Percentiles rank a stretch among this genome's conserved stretches.
These are phyloP conservation scores for Cercospora sp. DNA, from an alignment of 2,329 filamentous ascomycete genomes.

Conservation along the genomic window DNA sequence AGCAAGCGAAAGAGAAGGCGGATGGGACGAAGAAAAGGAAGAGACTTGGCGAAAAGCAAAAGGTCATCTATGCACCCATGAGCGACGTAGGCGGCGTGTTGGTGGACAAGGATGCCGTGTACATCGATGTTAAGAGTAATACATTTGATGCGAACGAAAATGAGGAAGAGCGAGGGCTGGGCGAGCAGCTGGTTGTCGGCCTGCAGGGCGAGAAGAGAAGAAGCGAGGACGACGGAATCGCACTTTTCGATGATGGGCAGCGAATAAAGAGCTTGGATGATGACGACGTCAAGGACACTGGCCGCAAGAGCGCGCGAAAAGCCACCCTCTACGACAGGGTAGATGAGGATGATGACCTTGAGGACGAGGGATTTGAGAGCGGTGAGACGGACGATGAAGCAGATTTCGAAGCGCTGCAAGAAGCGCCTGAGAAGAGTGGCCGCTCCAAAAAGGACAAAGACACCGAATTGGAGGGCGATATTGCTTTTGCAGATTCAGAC, in stretches of 20 bases:
- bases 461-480: conserved; percentile 60
- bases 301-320: conserved; percentile 47
- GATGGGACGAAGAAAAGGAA: conserved; percentile 78
- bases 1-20: conserved; percentile 80
- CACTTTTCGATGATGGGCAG: conserved; percentile 78
- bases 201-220: conserved; percentile 80
- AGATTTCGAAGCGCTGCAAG: conserved; percentile 38
- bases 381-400: conserved; percentile 59
- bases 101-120: conserved; percentile 96
- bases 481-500: conserved; percentile 94
- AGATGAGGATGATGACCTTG: conserved; percentile 53
- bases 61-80: conserved; percentile 95
- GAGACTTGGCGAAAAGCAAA: conserved; percentile 92
- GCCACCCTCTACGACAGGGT: conserved; percentile 52
- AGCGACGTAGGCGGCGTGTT: conserved; percentile 94
- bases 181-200: conserved; percentile 90
- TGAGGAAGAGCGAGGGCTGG: conserved; percentile 76
- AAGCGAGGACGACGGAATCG: conserved; percentile 79
- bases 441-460: conserved; percentile 53
- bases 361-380: conserved; percentile 51
- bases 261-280: conserved; percentile 60
- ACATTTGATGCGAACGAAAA: conserved; percentile 69
- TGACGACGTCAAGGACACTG: conserved; percentile 45
- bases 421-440: conserved; percentile 52
- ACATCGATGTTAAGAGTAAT: conserved; percentile 70